These are phyloP conservation scores for Beta vulgaris DNA, from an alignment of 148 eudicot genomes.

Conservation along the genomic window DNA sequence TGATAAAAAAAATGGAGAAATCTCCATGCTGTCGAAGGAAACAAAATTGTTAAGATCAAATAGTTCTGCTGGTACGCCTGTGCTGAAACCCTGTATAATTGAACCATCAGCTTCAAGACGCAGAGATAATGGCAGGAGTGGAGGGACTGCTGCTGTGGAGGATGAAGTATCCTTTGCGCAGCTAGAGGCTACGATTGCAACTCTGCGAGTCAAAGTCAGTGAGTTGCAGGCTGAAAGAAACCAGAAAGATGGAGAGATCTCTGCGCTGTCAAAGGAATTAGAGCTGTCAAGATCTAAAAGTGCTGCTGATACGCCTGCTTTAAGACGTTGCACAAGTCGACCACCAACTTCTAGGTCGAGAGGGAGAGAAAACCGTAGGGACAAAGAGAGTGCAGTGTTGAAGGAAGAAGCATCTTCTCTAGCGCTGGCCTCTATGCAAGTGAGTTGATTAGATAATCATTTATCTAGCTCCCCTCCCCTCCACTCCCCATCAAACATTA, in stretches of 20 bases:
- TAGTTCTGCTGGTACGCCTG: conserved; percentile 12
- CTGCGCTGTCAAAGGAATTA: conserved; percentile 13
- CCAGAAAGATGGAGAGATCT: conserved; percentile 11
- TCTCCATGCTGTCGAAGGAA: conserved; percentile 18
- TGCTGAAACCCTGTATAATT: conserved; percentile 14
- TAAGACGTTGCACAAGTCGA: conserved; percentile 10
- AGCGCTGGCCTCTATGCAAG: conserved; percentile 15
- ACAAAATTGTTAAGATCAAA: conserved; percentile 21
- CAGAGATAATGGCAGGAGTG: background rate
- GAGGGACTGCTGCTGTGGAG: conserved; percentile 9
- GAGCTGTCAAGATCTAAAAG: conserved; percentile 8
- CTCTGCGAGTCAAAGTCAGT: conserved; percentile 5
- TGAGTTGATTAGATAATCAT: conserved; percentile 16
- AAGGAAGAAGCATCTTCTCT: conserved; percentile 20
- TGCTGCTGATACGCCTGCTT: conserved; percentile 14
- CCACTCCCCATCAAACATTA: background rate
- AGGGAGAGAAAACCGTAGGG: background rate
- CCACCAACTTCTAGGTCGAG: conserved; percentile 14
- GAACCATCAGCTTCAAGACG: conserved; percentile 15
- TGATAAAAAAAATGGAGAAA: conserved; percentile 20
- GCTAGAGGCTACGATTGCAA: conserved; percentile 11
- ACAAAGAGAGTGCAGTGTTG: background rate
- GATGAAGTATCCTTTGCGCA: conserved; percentile 8
- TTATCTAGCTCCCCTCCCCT: background rate
- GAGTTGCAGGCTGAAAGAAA: conserved; percentile 11